Conservation (phyloP, 176 grass and related monocot species). For the Oropetium thomaeum region DNA sequence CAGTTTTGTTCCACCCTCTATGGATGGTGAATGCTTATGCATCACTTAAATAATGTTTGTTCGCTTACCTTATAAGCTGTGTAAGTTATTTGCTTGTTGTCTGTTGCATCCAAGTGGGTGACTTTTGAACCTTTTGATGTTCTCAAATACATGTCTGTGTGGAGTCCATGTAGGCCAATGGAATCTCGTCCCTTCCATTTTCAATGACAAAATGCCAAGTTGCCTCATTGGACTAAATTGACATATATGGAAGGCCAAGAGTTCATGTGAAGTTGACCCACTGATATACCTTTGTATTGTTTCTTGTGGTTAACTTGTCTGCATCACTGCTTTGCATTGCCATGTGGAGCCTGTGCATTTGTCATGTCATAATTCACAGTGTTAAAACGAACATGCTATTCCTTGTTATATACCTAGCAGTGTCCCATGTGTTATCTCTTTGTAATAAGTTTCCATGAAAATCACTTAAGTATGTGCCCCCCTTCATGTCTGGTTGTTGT, state of each 20-base stretch:
- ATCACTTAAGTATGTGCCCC: too few species aligned
- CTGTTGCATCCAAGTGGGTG: not conserved
- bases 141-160: not conserved
- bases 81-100: constrained; percentile 13
- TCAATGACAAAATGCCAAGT: not conserved
- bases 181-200: not conserved
- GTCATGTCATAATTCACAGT: not conserved
- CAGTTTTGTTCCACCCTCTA: not conserved
- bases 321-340: not conserved
- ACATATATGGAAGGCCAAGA: constrained; percentile 4
- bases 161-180: not conserved
- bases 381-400: too few species aligned
- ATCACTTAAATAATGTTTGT: constrained; percentile 17
- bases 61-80: not conserved
- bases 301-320: not conserved
- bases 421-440: too few species aligned
- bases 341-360: not conserved
- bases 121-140: not conserved
- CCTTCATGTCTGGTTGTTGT: too few species aligned
- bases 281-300: not conserved
- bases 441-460: too few species aligned
- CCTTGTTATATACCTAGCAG: too few species aligned
- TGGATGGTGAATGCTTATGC: constrained; percentile 5
- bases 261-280: not conserved
- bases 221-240: not conserved